Evolutionary conservation across 768 basidiomycete genomes (phyloP).

Genomic region (Phylloporus arenicola): DNA sequence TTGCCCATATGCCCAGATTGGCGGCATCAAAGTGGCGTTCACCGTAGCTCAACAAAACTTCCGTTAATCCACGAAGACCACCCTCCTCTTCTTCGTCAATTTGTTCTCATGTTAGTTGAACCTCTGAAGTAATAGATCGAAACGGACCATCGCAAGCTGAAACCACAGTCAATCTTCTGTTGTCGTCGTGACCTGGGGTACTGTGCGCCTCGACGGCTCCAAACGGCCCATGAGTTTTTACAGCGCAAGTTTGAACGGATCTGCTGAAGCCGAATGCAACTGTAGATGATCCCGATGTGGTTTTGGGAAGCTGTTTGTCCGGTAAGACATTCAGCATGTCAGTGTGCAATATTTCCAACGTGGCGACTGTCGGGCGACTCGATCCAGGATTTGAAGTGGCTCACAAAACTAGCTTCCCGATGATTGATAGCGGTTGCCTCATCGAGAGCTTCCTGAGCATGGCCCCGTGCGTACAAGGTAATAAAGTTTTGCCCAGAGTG

Average conservation of each 20-base stretch:
- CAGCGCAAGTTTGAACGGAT: constrained; percentile 93
- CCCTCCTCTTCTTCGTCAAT: constrained; percentile 80
- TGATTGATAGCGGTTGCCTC: constrained; percentile 72
- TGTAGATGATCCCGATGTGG: constrained; percentile 76
- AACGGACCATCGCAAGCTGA: constrained; percentile 75
- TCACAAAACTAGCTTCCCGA: constrained; percentile 78
- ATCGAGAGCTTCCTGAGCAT: constrained; percentile 71
- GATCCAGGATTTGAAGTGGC: constrained; percentile 78
- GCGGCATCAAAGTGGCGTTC: constrained; percentile 75
- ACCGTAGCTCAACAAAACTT: constrained; percentile 72
- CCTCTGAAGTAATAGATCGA: background rate
- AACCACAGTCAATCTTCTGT: constrained; percentile 99
- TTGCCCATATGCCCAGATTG: constrained; percentile 70
- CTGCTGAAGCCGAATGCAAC: constrained; percentile 79
- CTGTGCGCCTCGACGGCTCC: constrained; percentile 73
- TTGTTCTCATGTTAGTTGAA: constrained; percentile 29
- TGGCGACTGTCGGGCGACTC: constrained; percentile 76
- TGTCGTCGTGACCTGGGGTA: constrained; percentile 80
- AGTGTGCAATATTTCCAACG: constrained; percentile 13
- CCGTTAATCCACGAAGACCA: constrained; percentile 66
- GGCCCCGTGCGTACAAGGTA: constrained; percentile 86
- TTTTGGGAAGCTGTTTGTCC: constrained; percentile 52
- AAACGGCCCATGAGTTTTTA: constrained; percentile 95
- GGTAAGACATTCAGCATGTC: constrained; percentile 1
- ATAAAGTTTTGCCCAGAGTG: constrained; percentile 92